Base-by-base conservation (phyloP, 2,329 filamentous ascomycete species). In the Cladophialophora exuberans region DNA sequence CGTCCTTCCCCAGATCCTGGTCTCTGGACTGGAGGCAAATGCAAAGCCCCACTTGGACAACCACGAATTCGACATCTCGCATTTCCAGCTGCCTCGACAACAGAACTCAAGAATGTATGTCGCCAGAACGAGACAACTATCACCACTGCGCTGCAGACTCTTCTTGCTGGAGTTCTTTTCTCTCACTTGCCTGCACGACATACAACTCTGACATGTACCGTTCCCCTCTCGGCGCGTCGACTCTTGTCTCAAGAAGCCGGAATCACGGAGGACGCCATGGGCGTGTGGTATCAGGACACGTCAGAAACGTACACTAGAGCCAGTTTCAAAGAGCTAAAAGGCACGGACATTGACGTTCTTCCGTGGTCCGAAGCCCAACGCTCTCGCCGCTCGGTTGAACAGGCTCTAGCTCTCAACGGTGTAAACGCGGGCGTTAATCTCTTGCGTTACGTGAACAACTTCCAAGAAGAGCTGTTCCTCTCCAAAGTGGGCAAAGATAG, bases 371-470 rank as follows among this genome's bases (percentile, higher is more conserved):
- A 73, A 52, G 66, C 71, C 1, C 57, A 58, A 38, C 65, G 66
- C 17, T 68, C 69, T 4, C 64, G 66, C 15, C 38, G 64, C n/a
- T 67, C 62, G 0, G 68, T 74, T 25, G 57, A 67, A 36, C 59
- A 56, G 4, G 62, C 62, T 4, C 22, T 73, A 9, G 53, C 52
- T 3, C 54, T 62, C 17, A 36, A 68, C 41, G 70, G 69, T 17
- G 67, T 62, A 28, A 69, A 79, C 49, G 65, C 67, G 4, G 57
- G 56, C 3, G 41, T 70, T 11, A 72, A 69, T 3, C 65, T 78
- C 5, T 64, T 79, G 9, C 72, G 70, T 36, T 74, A 68, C 23
- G 72, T 78, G 0, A 63, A 67, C 10, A 62, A 78, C 47, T 70
- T 73, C 31, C 69, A 70, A 3, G 68, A 70, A 3, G 68, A 69